phyloP scores from a whole-genome alignment of 176 grass and related monocot genomes.

The Lolium rigidum region DNA sequence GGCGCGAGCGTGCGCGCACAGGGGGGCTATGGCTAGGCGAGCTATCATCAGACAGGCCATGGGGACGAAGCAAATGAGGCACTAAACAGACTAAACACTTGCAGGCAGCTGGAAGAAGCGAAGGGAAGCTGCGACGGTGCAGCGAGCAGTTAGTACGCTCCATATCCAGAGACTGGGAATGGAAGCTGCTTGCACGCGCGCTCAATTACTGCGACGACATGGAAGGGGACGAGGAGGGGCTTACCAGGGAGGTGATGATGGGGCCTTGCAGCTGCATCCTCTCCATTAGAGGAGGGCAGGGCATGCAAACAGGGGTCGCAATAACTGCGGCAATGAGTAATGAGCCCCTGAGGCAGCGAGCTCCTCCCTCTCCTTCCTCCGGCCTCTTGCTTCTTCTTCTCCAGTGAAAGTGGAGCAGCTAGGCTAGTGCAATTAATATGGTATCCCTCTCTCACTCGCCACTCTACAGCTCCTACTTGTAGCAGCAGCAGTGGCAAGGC shows the following conservation, averaged over 20 bases:
- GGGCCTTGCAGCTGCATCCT: slow-evolving; percentile 70
- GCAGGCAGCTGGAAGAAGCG: not conserved
- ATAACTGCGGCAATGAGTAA: slow-evolving; percentile 48
- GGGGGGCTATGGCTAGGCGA: slow-evolving; percentile 11
- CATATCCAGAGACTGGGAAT: slow-evolving; percentile 16
- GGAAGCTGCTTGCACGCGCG: slow-evolving; percentile 36
- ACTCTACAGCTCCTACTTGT: not conserved
- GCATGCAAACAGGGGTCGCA: slow-evolving; percentile 36
- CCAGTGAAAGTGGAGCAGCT: slow-evolving; percentile 19
- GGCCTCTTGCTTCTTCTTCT: slow-evolving; percentile 5
- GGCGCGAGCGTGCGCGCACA: slow-evolving; percentile 50
- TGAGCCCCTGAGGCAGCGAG: slow-evolving; percentile 40
- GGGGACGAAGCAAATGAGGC: too few species aligned
- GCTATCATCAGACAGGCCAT: not conserved
- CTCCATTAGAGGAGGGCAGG: slow-evolving; percentile 53
- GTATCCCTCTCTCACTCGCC: not conserved
- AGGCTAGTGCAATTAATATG: slow-evolving; percentile 19
- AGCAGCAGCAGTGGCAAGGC: slow-evolving; percentile 3
- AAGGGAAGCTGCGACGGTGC: slow-evolving; percentile 29
- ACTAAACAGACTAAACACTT: not conserved
- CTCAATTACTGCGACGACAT: slow-evolving; percentile 7
- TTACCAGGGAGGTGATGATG: slow-evolving; percentile 83
- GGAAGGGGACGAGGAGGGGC: not conserved
- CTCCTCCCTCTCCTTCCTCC: not conserved
- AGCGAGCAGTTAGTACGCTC: not conserved